Evolutionary conservation across 495 filamentous ascomycete species (phyloP).

Genomic region (Penicillium arizonense): DNA sequence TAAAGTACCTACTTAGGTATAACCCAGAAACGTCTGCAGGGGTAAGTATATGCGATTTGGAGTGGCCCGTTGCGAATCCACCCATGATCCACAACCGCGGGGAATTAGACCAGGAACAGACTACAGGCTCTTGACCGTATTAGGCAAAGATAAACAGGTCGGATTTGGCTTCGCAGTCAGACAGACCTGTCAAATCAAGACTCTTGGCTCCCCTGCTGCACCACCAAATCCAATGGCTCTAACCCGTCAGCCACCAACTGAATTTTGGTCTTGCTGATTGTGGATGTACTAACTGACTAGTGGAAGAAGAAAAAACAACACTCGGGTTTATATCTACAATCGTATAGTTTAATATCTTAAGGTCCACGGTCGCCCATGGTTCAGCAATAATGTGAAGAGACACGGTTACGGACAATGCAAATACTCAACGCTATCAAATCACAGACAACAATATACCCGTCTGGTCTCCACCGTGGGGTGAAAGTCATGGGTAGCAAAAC

Average conservation of each 20-base stretch:
- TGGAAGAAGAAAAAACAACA: too few relatives aligned
- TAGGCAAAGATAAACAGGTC: slow-evolving; percentile 6
- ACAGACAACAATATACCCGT: too few relatives aligned
- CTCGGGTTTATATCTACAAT: too few relatives aligned
- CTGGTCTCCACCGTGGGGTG: too few relatives aligned
- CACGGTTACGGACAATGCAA: neutral
- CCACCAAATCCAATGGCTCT: neutral
- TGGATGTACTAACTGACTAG: neutral
- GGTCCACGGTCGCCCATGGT: neutral
- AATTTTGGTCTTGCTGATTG: neutral
- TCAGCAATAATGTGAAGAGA: neutral
- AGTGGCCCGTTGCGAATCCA: slow-evolving; percentile 12
- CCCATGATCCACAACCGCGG: slow-evolving; percentile 4
- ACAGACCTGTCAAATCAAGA: neutral
- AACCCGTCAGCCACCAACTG: neutral
- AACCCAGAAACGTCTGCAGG: slow-evolving; percentile 1
- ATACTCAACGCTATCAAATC: neutral
- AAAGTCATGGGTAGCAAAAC: neutral
- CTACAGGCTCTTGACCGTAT: slow-evolving; percentile 6
- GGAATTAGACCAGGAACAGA: slow-evolving; percentile 14
- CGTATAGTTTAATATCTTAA: neutral
- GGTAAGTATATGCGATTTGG: slow-evolving; percentile 5
- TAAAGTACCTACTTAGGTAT: neutral
- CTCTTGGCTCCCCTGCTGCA: neutral
- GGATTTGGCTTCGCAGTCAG: neutral